Evolutionary conservation across 2,329 filamentous ascomycete species (phyloP).

Genomic region (Fusarium piperis): DNA sequence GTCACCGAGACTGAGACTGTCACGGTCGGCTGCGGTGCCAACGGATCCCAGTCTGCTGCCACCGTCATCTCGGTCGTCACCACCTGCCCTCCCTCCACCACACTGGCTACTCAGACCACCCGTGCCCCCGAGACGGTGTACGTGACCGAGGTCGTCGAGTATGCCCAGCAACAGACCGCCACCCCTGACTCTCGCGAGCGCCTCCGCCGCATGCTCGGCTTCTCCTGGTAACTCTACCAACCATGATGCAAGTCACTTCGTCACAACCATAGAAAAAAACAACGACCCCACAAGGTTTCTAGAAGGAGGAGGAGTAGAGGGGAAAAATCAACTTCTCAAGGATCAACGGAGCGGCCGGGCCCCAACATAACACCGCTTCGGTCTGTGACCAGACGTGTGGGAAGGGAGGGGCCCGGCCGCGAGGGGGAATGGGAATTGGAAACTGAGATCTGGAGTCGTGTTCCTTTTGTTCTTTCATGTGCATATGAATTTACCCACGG

Average conservation of each 20-base stretch:
- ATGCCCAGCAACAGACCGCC: conserved; percentile 9
- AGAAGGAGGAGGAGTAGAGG: neutral
- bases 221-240: conserved; percentile 20
- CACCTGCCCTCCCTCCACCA: conserved; percentile 32
- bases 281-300: neutral
- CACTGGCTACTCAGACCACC: conserved; percentile 32
- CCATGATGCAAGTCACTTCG: conserved; percentile 1
- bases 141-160: conserved; percentile 36
- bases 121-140: conserved; percentile 39
- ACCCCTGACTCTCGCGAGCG: conserved; percentile 17
- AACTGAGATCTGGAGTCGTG: conserved; percentile 29
- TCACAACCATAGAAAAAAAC: neutral
- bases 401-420: neutral
- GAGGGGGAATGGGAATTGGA: conserved; percentile 8
- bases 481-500: conserved; percentile 30
- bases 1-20: conserved; percentile 26
- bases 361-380: neutral
- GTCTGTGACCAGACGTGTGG: conserved; percentile 20
- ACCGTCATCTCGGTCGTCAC: conserved; percentile 30
- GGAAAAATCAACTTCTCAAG: conserved; percentile 6
- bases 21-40: conserved; percentile 3
- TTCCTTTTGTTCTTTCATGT: conserved; percentile 36
- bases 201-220: conserved; percentile 34
- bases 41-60: conserved; percentile 13
- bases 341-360: conserved; percentile 1